These are phyloP conservation scores for Pisolithus thermaeus DNA, from an alignment of 1,284 basidiomycete genomes.

Conservation along the genomic window DNA sequence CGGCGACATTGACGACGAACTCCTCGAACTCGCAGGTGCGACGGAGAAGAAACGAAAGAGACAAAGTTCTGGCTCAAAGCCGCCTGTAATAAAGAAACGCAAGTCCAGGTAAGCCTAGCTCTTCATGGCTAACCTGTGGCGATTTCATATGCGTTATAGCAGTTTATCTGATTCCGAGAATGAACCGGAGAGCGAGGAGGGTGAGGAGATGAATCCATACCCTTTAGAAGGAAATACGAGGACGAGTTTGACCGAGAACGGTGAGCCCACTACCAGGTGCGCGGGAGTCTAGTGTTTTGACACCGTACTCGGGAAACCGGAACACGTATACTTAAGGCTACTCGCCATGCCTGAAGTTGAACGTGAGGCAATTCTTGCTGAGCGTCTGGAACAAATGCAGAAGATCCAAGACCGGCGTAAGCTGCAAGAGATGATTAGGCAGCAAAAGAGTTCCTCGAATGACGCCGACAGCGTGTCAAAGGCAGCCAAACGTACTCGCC, in stretches of 20 bases:
- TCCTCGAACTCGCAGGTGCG: constrained; percentile 61
- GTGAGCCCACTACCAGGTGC: constrained; percentile 41
- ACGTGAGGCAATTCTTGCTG: constrained; percentile 79
- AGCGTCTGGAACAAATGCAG: constrained; percentile 78
- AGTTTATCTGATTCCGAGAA: constrained; percentile 46
- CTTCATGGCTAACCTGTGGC: not conserved
- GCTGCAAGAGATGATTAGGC: constrained; percentile 71
- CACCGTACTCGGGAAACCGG: constrained; percentile 7
- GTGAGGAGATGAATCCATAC: constrained; percentile 61
- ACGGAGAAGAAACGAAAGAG: constrained; percentile 48
- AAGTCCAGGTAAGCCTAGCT: constrained; percentile 42
- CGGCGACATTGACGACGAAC: constrained; percentile 62
- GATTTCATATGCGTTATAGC: constrained; percentile 7
- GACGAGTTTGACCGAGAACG: constrained; percentile 77
- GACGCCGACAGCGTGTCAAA: constrained; percentile 59
- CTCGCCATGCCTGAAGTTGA: constrained; percentile 81
- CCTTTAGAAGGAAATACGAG: constrained; percentile 86
- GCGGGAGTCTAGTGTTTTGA: constrained; percentile 16
- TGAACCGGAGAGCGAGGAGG: constrained; percentile 56
- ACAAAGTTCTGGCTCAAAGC: constrained; percentile 30
- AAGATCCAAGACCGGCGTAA: constrained; percentile 68
- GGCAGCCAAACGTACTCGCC: constrained; percentile 63
- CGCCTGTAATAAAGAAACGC: constrained; percentile 38
- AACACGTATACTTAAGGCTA: constrained; percentile 44
- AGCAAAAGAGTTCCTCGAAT: constrained; percentile 47